A percentile compares a stretch with the other conserved stretches of the same genome.
phyloP scores from a whole-genome alignment of 78 protist genomes.

The Dictyostelium capitatum region DNA sequence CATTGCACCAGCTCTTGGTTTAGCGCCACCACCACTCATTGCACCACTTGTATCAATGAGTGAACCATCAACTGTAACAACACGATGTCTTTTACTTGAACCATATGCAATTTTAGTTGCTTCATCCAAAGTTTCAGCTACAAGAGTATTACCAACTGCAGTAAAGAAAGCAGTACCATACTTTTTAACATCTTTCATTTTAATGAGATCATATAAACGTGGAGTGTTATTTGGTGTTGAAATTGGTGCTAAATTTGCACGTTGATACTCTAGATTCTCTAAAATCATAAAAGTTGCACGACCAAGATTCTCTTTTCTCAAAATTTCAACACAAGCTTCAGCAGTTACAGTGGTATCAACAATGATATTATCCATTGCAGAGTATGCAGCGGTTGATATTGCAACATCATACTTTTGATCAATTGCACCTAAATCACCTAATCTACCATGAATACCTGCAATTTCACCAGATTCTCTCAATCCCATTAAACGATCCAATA shows the following conservation, averaged over 20 bases:
- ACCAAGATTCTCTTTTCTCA: constrained; percentile 89
- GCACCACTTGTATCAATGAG: constrained; percentile 98
- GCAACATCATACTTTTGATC: constrained; percentile 97
- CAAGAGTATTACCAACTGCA: constrained; percentile 97
- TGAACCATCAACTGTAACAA: constrained; percentile 98
- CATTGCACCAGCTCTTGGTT: constrained; percentile 89
- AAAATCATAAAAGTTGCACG: constrained; percentile 97
- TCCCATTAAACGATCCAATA: constrained; percentile 75
- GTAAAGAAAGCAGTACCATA: constrained; percentile 93
- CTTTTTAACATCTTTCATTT: constrained; percentile 44
- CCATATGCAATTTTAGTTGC: constrained; percentile 91
- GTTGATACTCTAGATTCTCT: constrained; percentile 87
- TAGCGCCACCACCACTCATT: constrained; percentile 99
- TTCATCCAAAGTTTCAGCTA: constrained; percentile 77
- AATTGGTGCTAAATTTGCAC: background rate
- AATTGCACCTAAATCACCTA: constrained; percentile 98
- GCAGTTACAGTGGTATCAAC: constrained; percentile 94
- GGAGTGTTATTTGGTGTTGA: constrained; percentile 63
- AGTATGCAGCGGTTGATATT: constrained; percentile 92
- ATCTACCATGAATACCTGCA: constrained; percentile 95
- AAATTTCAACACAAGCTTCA: constrained; percentile 67
- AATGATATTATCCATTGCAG: constrained; percentile 91
- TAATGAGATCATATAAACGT: constrained; percentile 85
- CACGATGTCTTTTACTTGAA: constrained; percentile 85
- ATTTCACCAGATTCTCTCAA: constrained; percentile 57